Base-by-base conservation (phyloP, 1,284 basidiomycete genomes). In the Neonothopanus nambi region DNA sequence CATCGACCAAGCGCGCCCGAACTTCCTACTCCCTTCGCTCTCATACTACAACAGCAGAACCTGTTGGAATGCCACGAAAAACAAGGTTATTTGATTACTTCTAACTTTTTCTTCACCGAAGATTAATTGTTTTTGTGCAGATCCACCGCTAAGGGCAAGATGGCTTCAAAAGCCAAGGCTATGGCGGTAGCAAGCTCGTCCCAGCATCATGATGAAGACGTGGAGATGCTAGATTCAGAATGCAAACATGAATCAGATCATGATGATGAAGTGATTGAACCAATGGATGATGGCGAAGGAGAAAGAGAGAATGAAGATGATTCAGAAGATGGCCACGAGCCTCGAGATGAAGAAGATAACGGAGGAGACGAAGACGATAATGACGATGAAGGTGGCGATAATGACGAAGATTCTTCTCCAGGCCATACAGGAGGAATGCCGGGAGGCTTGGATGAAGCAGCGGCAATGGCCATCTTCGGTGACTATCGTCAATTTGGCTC, bases 401-500 rank as follows among this genome's bases (percentile, higher is more conserved):
- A 74, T 44, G 71, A 72, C 37, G 70, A 67, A 41, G 74, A 71
- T 30, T 65, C 39, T 12, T 30, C 51, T 17, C 39, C 45, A 40
- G 42, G 51, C n/a, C 46, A 44, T 13, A 33, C 37, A 18, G 46
- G 55, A 33, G 51, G 46, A 17, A 23, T 80, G 49, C 79, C 85
- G 48, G 78, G 77, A 30, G 83, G 81, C 35, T 71, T 89, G 56
- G 89, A 91, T 63, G 89, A 91, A 65, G 78, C 84, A 8, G 78
- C 88, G 1, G 85, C 91, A 33, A 80, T 91, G 74, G 88, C 89
- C 51, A 85, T 95, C 61, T 91, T 91, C 65, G 88, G 89, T 61
- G 89, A 91, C 71, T 91, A 86, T 70, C 84, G 87, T 51, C 85
- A 89, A 59, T 84, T 95, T 66, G 93, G 93, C 33, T 92, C 92